A percentile compares a stretch with the other conserved stretches of the same genome.
Conservation (phyloP, 2,329 filamentous ascomycete genomes). For the Aspergillus terreus region DNA sequence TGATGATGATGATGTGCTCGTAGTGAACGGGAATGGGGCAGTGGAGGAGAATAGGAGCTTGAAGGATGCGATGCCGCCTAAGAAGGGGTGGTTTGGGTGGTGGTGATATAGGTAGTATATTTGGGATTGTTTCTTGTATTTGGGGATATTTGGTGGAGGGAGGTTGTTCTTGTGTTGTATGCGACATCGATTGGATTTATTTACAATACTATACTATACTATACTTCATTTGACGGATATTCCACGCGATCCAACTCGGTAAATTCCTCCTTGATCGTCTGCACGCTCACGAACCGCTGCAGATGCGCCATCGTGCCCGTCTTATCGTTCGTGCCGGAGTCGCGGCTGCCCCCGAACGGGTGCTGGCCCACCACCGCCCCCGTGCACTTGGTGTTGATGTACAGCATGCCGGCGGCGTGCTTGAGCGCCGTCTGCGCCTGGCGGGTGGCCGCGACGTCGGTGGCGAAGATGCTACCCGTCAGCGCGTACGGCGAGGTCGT, state of each 20-base stretch:
- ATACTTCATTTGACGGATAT: conserved; percentile 21
- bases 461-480: conserved; percentile 41
- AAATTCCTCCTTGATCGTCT: conserved; percentile 53
- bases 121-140: too few species aligned
- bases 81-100: conserved; percentile 10
- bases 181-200: background rate
- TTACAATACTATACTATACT: background rate
- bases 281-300: conserved; percentile 49
- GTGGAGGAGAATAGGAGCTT: background rate
- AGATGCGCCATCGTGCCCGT: conserved; percentile 51
- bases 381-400: conserved; percentile 58
- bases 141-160: too few species aligned
- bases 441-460: conserved; percentile 43
- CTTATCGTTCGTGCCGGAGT: conserved; percentile 56
- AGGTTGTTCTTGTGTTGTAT: background rate
- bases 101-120: background rate
- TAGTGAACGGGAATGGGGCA: background rate
- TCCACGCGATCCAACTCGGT: conserved; percentile 22
- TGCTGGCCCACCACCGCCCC: conserved; percentile 56
- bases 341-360: conserved; percentile 52
- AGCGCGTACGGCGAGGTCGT: conserved; percentile 37
- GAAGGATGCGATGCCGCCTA: conserved; percentile 6
- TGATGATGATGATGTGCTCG: too few species aligned
- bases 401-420: conserved; percentile 56
- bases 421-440: conserved; percentile 51